Conservation (phyloP, 2,329 filamentous ascomycete genomes). For the Dendryphion nanum region DNA sequence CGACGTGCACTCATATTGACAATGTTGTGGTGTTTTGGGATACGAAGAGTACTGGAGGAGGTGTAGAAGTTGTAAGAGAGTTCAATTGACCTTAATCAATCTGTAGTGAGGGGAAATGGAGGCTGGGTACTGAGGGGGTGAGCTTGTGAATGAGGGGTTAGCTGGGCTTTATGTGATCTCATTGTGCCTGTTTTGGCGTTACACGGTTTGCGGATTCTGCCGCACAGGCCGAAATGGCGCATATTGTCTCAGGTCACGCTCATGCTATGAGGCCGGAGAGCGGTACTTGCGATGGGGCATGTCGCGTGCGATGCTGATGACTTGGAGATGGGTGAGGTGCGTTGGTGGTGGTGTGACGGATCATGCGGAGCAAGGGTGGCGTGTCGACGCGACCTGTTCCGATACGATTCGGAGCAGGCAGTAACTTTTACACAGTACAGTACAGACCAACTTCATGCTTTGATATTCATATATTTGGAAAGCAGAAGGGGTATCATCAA, state of each 20-base stretch:
- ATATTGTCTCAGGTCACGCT: conserved; percentile 28
- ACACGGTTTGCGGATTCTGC: conserved; percentile 11
- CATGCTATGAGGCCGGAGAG: too few relatives aligned
- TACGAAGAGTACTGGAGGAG: neutral
- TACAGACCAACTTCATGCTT: too few relatives aligned
- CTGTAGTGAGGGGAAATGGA: neutral
- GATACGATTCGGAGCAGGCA: too few relatives aligned
- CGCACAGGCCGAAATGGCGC: conserved; percentile 11
- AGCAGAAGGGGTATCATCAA: too few relatives aligned
- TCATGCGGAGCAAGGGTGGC: too few relatives aligned
- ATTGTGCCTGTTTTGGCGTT: conserved; percentile 20
- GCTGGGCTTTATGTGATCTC: conserved; percentile 35
- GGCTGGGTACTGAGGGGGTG: conserved; percentile 1
- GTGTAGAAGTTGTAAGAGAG: neutral
- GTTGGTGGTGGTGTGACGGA: too few relatives aligned
- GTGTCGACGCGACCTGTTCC: too few relatives aligned
- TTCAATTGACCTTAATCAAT: neutral
- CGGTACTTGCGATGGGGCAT: too few relatives aligned
- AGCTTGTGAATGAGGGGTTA: conserved; percentile 32
- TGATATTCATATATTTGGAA: too few relatives aligned
- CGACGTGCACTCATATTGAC: conserved; percentile 7
- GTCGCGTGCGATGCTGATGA: too few relatives aligned
- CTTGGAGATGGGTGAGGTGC: too few relatives aligned
- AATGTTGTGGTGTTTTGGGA: conserved; percentile 8
- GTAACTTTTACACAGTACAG: too few relatives aligned